phyloP scores from a whole-genome alignment of 495 filamentous ascomycete species.

The Tetracladium setigerum region DNA sequence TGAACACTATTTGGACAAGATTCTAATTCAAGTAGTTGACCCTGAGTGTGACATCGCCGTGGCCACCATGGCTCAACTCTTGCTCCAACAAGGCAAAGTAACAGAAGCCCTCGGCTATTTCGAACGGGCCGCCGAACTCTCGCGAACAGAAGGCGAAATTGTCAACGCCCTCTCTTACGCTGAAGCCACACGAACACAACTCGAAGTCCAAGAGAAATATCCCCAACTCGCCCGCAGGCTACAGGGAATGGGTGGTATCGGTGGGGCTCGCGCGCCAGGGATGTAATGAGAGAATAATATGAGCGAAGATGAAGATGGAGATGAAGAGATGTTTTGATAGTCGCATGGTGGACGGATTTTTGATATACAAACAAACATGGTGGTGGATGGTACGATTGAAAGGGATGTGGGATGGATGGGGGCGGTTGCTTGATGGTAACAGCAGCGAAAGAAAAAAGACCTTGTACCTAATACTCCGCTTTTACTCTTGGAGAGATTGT shows the following conservation, averaged over 20 bases:
- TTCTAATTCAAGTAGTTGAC: conserved; percentile 58
- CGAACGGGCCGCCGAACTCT: conserved; percentile 88
- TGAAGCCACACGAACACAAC: conserved; percentile 91
- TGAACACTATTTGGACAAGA: neutral
- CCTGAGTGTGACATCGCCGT: conserved; percentile 99
- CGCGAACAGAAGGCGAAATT: conserved; percentile 92
- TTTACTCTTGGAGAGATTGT: conserved; percentile 18
- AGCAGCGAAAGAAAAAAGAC: neutral
- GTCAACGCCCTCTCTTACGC: conserved; percentile 96
- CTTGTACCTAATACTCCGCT: conserved; percentile 24
- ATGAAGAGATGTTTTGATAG: neutral
- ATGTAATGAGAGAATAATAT: conserved; percentile 11
- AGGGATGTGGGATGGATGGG: neutral
- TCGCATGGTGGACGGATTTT: neutral
- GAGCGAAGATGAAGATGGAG: neutral
- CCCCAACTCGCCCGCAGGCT: conserved; percentile 84
- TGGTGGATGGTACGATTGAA: neutral
- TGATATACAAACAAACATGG: neutral
- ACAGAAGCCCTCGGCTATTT: conserved; percentile 95
- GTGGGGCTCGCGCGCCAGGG: conserved; percentile 18
- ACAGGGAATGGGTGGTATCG: conserved; percentile 51
- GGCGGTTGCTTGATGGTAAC: neutral
- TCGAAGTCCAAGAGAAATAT: conserved; percentile 97
- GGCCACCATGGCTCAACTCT: conserved; percentile 97
- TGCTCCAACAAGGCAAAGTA: conserved; percentile 96